phyloP scores from a whole-genome alignment of 495 filamentous ascomycete genomes.

The Podospora pseudopauciseta region DNA sequence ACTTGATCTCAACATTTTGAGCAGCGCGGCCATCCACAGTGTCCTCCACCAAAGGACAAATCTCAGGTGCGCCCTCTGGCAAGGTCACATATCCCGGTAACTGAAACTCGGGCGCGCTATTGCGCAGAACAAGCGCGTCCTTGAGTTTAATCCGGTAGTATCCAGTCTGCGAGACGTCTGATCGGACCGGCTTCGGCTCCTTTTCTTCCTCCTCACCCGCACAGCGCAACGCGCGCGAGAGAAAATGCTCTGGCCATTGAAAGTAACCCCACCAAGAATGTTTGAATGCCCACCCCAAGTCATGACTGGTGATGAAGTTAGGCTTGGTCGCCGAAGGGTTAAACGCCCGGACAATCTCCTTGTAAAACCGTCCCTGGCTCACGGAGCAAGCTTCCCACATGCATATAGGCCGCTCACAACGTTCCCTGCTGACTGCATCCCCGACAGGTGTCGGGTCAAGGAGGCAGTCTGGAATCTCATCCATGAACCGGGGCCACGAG shows the following conservation, averaged over 20 bases:
- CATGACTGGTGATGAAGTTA: too few relatives aligned
- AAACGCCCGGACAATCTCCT: slow-evolving; percentile 44
- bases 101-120: slow-evolving; percentile 35
- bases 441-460: slow-evolving; percentile 31
- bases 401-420: slow-evolving; percentile 33
- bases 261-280: not conserved
- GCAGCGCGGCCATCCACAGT: not conserved
- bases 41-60: not conserved
- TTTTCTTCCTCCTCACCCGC: not conserved
- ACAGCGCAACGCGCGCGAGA: not conserved
- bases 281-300: too few relatives aligned
- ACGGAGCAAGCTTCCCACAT: slow-evolving; percentile 42
- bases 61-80: not conserved
- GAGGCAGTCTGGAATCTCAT: slow-evolving; percentile 29
- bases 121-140: slow-evolving; percentile 30
- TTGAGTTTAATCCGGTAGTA: slow-evolving; percentile 15
- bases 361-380: slow-evolving; percentile 42
- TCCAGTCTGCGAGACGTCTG: not conserved
- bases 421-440: slow-evolving; percentile 39
- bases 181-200: not conserved
- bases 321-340: slow-evolving; percentile 30
- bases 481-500: slow-evolving; percentile 47
- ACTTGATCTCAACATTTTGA: not conserved
- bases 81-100: slow-evolving; percentile 30
- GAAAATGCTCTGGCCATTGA: not conserved